Evolutionary conservation across 306 rosid genomes (phyloP).

Genomic region (Cicer judaicum): DNA sequence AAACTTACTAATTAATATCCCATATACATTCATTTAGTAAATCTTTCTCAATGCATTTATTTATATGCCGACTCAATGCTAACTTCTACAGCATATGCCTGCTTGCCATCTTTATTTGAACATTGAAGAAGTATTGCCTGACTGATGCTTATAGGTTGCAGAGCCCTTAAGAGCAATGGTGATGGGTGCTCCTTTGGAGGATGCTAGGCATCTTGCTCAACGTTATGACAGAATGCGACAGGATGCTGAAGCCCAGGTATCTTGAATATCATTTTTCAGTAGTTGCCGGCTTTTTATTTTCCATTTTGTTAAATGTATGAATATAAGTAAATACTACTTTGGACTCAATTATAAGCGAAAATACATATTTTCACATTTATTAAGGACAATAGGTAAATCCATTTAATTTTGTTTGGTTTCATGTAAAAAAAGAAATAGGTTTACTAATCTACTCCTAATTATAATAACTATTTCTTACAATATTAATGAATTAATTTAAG

Average conservation of each 20-base stretch:
- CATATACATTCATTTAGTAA: constrained; percentile 1
- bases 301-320: constrained; percentile 1
- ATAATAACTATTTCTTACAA: no score
- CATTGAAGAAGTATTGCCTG: constrained; percentile 40
- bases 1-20: not conserved
- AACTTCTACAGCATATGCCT: constrained; percentile 5
- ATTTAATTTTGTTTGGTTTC: no score
- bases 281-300: not conserved
- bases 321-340: constrained; percentile 19
- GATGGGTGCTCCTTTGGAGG: constrained; percentile 92
- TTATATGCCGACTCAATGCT: constrained; percentile 31
- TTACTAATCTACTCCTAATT: no score
- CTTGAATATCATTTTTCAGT: constrained; percentile 35
- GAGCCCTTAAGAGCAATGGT: constrained; percentile 97
- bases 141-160: constrained; percentile 65
- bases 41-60: constrained; percentile 12
- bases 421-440: no score
- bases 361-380: no score
- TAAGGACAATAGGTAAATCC: no score
- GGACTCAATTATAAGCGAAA: no score
- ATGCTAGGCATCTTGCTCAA: constrained; percentile 95
- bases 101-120: constrained; percentile 33
- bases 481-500: no score
- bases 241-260: constrained; percentile 95
- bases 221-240: constrained; percentile 95